A percentile compares a stretch with the other conserved stretches of the same genome.
Conservation (phyloP, 2,329 filamentous ascomycete species). For the Pezicula carpinea region DNA sequence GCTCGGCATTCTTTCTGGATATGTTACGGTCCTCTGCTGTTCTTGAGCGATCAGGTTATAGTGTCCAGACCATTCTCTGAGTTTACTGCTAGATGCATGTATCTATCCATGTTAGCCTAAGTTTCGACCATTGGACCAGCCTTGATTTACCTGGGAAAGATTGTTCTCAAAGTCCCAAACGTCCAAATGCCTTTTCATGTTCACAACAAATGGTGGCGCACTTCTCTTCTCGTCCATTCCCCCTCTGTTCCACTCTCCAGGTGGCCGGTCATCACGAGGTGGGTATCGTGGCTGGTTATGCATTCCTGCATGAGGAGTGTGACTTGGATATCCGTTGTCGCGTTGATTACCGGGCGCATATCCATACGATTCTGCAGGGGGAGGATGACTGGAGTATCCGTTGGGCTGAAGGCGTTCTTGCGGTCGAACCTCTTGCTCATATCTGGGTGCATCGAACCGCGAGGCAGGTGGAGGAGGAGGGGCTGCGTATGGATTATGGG, state of each 20-base stretch:
- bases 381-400: conserved; percentile 18
- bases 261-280: conserved; percentile 23
- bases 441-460: conserved; percentile 21
- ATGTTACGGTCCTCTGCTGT: conserved; percentile 40
- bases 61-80: conserved; percentile 41
- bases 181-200: conserved; percentile 24
- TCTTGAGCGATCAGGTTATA: conserved; percentile 46
- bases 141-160: conserved; percentile 20
- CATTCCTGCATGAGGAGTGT: conserved; percentile 12
- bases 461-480: conserved; percentile 5
- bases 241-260: conserved; percentile 14
- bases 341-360: conserved; percentile 10
- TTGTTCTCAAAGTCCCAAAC: conserved; percentile 27
- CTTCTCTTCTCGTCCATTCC: conserved; percentile 14
- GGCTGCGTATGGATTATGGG: conserved; percentile 18
- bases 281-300: conserved; percentile 20
- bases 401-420: conserved; percentile 18
- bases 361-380: conserved; percentile 13
- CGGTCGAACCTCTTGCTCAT: conserved; percentile 21
- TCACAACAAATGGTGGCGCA: conserved; percentile 16
- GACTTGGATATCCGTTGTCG: conserved; percentile 8
- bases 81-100: conserved; percentile 14
- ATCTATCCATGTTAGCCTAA: conserved; percentile 12
- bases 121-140: no score
- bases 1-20: conserved; percentile 42